Evolutionary conservation across 495 filamentous ascomycete species (phyloP), one percentile per base, ranked within the genome.

Genomic region (Aspergillus indologenus): DNA sequence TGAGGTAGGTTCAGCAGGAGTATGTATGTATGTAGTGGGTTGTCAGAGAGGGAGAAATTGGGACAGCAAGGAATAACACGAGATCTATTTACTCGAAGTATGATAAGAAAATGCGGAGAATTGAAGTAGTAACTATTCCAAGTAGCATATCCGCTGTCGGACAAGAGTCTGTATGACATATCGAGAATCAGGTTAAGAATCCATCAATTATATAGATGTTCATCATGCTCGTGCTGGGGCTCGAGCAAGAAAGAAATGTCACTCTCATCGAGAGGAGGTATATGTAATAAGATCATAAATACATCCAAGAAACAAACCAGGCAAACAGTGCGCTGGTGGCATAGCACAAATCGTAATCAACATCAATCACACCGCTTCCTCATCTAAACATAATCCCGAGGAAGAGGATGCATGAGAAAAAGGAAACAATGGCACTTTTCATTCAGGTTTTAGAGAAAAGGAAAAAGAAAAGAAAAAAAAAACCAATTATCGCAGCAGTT

Each of bases 391-490:
- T 40, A 11, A 40, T 40, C 34, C 34, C 12, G 34, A 15, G 34
- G 12, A 40, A 8, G 34, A 40, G 7, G 34, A 2, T 40, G 34
- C 34, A 40, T 40, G 34, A 15, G 12, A 40, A 14, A 11, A 23
- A 50, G 22, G 29, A 50, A 14, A 50, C n/a, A 19, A 8, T 40
- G 12, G 12, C 34, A 40, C 34, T 40, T 40, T 40, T 40, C 34
- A 40, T 40, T 40, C 34, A 40, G 34, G 12, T 40, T 40, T 40
- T 11, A 15, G 11, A 57, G 23, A 47, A 54, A 50, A 45, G 49
- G 59, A 54, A 50, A 45, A 57, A 53, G 67, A 61, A 56, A 43
- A 62, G 54, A 43, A 59, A 60, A 51, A 55, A 5, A 45, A 49
- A 11, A 7, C 45, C 54, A 26, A n/a, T n/a, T n/a, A n/a, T n/a